Percentiles rank a stretch among this genome's conserved stretches.
Conservation (phyloP, 768 basidiomycete genomes). For the Boletales sp. region DNA sequence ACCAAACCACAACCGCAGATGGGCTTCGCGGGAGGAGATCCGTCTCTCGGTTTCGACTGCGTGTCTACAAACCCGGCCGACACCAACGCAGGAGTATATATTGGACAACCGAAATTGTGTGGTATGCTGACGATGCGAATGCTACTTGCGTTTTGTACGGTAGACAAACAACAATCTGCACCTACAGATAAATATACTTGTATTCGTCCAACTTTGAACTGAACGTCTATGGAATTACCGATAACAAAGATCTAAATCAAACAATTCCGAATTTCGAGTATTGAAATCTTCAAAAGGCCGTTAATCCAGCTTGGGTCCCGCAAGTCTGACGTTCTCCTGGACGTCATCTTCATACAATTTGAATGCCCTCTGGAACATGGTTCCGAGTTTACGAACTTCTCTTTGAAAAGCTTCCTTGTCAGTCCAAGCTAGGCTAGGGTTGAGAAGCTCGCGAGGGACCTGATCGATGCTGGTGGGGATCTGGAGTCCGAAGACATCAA, state of each 20-base stretch:
- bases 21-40: slow-evolving; percentile 16
- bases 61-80: background rate
- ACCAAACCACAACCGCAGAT: slow-evolving; percentile 12
- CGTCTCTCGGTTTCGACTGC: slow-evolving; percentile 8
- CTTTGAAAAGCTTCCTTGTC: slow-evolving; percentile 87
- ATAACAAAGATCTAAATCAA: background rate
- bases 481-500: slow-evolving; percentile 76
- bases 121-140: slow-evolving; percentile 14
- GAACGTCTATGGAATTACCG: slow-evolving; percentile 6
- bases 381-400: slow-evolving; percentile 82
- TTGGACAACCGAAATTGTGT: slow-evolving; percentile 4
- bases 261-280: background rate
- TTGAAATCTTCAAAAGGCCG: background rate
- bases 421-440: slow-evolving; percentile 84
- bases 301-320: slow-evolving; percentile 59
- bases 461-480: slow-evolving; percentile 82
- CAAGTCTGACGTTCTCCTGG: slow-evolving; percentile 70
- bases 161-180: background rate
- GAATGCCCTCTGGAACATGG: slow-evolving; percentile 95
- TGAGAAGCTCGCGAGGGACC: slow-evolving; percentile 87
- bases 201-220: background rate
- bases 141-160: background rate
- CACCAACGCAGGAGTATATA: slow-evolving; percentile 4
- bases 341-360: slow-evolving; percentile 88
- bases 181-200: slow-evolving; percentile 1